Conservation (phyloP, 2,329 filamentous ascomycete genomes). For the Phialocephala sp. region DNA sequence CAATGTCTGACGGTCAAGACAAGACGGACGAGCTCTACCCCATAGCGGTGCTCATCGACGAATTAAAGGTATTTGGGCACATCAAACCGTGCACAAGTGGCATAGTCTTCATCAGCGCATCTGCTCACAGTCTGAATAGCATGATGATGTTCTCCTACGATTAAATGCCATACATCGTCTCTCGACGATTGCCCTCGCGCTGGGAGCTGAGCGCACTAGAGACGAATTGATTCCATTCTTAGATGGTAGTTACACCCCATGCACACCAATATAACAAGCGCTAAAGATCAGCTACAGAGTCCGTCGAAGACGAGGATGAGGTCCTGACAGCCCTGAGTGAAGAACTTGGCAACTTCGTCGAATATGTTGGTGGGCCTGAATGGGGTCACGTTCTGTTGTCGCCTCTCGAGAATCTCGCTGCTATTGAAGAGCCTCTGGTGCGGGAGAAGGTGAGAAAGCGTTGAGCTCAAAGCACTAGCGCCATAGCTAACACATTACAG, state of each 20-base stretch:
- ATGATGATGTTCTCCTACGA: conserved; percentile 97
- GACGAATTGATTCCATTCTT: conserved; percentile 99
- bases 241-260: conserved; percentile 71
- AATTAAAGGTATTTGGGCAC: conserved; percentile 79
- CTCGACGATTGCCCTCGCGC: conserved; percentile 94
- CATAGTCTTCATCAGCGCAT: conserved; percentile 12
- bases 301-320: conserved; percentile 98
- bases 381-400: conserved; percentile 96
- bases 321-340: conserved; percentile 96
- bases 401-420: conserved; percentile 95
- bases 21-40: conserved; percentile 99
- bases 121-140: conserved; percentile 58
- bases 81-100: conserved; percentile 14
- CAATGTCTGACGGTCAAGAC: conserved; percentile 87
- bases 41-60: conserved; percentile 99
- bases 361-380: conserved; percentile 94
- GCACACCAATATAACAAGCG: conserved; percentile 12
- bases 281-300: conserved; percentile 68
- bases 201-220: conserved; percentile 94
- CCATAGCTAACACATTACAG: conserved; percentile 52
- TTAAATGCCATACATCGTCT: conserved; percentile 98
- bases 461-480: too few relatives aligned
- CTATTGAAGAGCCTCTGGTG: conserved; percentile 97
- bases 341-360: conserved; percentile 94
- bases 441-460: conserved; percentile 81